Evolutionary conservation across 2,329 filamentous ascomycete species (phyloP), one percentile per base, ranked within the genome.

Genomic region (Plectosphaerella cucumerina): DNA sequence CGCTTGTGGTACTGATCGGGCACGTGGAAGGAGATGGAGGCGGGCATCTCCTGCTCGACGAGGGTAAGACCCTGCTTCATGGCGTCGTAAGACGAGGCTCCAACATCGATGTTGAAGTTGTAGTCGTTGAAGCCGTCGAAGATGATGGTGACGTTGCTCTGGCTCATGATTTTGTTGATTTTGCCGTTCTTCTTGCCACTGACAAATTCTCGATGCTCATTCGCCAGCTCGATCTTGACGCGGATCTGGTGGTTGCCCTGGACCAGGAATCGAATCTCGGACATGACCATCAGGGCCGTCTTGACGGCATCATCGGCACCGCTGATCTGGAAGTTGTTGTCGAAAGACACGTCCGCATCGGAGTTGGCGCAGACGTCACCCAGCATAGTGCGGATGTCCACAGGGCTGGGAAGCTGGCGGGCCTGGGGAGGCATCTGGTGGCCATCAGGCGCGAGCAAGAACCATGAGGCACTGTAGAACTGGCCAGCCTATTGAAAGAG

Each of bases 81-180:
- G 3, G 92, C 91, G 57, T 97, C 92, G 67, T 97, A 97, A 60
- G 89, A 88, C 50, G 86, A 86, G 44, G 90, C 92, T 65, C 94
- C 92, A 50, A 99, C 93, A 65, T 99, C 94, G 58, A 99, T 99
- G 71, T 97, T 96, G 77, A 99, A 99, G 71, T 99, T 97, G 80
- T 97, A 99, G 74, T 99, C 94, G 70, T 97, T 96, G 76, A 97
- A 99, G 56, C 91, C 92, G 66, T 99, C 94, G 60, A 99, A 99
- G 56, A 99, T 93, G 64, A 99, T 97, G 71, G 99, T 94, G 12
- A 99, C 94, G 61, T 95, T 97, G 78, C 92, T 97, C 70, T 97
- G 93, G 21, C 93, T 94, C 94, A 99, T 99, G 64, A 99, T 99
- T 78, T 99, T 99, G 79, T 99, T 99, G 71, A 99, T 99, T 75